phyloP scores from a whole-genome alignment of 352 stramenopile species.

The Phytophthora pluvialis region DNA sequence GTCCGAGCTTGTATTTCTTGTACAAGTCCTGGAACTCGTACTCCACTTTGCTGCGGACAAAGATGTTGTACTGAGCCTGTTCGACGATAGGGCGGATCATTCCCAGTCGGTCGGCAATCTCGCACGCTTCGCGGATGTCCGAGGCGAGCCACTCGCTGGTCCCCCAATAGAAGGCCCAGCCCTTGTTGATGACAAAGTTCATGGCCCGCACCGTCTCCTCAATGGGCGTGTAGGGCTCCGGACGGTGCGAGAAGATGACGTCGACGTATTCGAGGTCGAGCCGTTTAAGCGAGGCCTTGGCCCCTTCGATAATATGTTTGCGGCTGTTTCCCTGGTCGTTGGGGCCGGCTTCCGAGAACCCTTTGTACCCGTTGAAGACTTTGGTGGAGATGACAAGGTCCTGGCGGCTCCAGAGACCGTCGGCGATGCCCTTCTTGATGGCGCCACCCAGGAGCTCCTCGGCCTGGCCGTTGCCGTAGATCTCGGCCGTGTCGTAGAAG shows the following conservation, averaged over 20 bases:
- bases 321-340: conserved; percentile 5
- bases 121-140: conserved; percentile 45
- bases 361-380: conserved; percentile 2
- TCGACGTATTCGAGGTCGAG: conserved; percentile 7
- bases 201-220: background rate
- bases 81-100: conserved; percentile 48
- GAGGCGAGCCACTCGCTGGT: conserved; percentile 8
- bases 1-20: conserved; percentile 24
- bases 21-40: conserved; percentile 23
- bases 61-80: conserved; percentile 50
- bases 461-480: conserved; percentile 14
- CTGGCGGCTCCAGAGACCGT: conserved; percentile 1
- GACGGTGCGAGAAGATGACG: conserved; percentile 8
- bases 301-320: conserved; percentile 8
- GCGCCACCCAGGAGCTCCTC: conserved; percentile 36
- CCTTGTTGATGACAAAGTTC: conserved; percentile 4
- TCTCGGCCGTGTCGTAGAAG: conserved; percentile 19
- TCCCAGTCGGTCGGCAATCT: conserved; percentile 38
- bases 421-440: conserved; percentile 19
- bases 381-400: conserved; percentile 11
- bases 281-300: conserved; percentile 1
- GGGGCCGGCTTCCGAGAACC: background rate
- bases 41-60: conserved; percentile 33
- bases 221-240: background rate
- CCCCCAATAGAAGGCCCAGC: conserved; percentile 13